Evolutionary conservation across 495 filamentous ascomycete genomes (phyloP), one percentile per base, ranked within the genome.

Genomic region (Platismatia glauca): DNA sequence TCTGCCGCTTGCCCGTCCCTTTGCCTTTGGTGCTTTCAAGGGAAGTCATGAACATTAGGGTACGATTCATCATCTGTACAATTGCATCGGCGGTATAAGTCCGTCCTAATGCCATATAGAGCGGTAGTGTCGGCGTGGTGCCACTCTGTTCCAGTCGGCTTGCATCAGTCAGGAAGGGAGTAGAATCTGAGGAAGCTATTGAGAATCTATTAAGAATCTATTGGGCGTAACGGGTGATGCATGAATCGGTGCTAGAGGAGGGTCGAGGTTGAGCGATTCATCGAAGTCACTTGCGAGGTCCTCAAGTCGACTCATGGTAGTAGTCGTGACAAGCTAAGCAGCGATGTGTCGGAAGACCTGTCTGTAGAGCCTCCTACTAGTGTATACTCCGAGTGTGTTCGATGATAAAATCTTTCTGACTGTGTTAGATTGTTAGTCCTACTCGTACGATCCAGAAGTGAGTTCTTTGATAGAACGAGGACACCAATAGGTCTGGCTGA

Each of bases 31-130:
- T 78, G 64, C 92, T 86, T 65, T 90, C 88, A 15, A 97, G 82
- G 65, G 86, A 82, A 8, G 89, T 97, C 94, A 98, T 98, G 77
- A 98, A 98, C 35, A 98, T 78, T 8, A 95, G 94, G 16, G 84
- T 85, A 67, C 85, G 83, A 70, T 91, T 91, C 73, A 96, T 78
- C 66, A 91, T 86, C 31, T 80, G 78, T 29, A 88, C 71, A 16
- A 94, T 77, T 65, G 95, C 88, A 43, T 89, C 86, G 1, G 82
- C 78, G 4, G 86, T 83, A 71, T 89, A 82, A 63, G 81, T 79
- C 24, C 77, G 73, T 35, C 83, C 74, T 44, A 82, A 78, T 6
- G 83, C 83, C 76, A 86, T 78, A 29, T 70, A 76, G 0, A 87
- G 86, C 15, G 89, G 85, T 27, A 89, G 72, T 57, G 74, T n/a